phyloP scores from a whole-genome alignment of 2,329 filamentous ascomycete species.

The Dryadomyces sulphureus region DNA sequence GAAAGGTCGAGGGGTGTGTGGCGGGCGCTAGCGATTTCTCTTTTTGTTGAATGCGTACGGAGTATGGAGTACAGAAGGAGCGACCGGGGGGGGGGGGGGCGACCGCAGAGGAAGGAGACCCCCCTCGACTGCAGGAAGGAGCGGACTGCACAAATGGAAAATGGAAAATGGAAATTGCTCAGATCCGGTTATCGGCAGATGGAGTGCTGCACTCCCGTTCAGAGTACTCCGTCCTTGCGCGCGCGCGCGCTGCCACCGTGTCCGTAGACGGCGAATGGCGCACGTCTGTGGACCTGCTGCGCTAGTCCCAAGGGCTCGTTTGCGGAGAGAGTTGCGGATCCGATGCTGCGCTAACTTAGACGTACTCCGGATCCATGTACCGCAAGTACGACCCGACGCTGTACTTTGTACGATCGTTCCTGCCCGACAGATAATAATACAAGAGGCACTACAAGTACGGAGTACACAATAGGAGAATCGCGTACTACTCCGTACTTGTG shows the following conservation, averaged over 20 bases:
- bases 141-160: too few species aligned
- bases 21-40: constrained; percentile 1
- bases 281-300: neutral
- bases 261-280: neutral
- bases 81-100: too few species aligned
- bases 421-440: too few species aligned
- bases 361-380: neutral
- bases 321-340: neutral
- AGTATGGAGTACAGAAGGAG: neutral
- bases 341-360: neutral
- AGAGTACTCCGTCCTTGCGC: too few species aligned
- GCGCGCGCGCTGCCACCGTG: neutral
- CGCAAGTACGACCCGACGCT: too few species aligned
- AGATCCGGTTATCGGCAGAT: too few species aligned
- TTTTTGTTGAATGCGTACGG: neutral
- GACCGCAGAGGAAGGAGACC: too few species aligned
- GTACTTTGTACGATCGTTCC: too few species aligned
- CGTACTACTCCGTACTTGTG: too few species aligned
- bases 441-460: neutral
- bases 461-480: too few species aligned
- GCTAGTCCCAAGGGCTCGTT: neutral
- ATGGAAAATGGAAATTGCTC: too few species aligned
- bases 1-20: neutral
- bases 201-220: neutral
- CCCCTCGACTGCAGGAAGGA: too few species aligned